phyloP scores from a whole-genome alignment of 345 rosid genomes.

The Salix purpurea region DNA sequence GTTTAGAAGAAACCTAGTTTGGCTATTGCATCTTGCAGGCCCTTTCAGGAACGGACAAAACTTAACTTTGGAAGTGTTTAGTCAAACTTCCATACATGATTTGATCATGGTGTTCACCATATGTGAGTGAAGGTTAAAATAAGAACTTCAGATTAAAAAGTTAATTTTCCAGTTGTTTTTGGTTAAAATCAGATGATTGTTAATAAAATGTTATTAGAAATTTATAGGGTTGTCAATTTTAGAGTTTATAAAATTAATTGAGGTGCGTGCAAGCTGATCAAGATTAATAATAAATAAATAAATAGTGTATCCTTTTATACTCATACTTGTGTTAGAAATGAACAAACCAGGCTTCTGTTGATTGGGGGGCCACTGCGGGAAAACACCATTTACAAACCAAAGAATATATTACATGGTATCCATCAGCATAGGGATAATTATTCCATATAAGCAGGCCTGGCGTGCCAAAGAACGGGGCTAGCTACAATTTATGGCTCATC shows the following conservation, averaged over 20 bases:
- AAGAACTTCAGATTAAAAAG: too few relatives aligned
- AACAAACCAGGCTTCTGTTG: constrained; percentile 57
- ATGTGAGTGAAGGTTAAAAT: neutral
- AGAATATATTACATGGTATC: constrained; percentile 52
- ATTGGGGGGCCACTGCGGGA: constrained; percentile 47
- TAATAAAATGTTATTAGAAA: too few relatives aligned
- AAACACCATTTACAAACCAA: constrained; percentile 52
- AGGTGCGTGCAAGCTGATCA: too few relatives aligned
- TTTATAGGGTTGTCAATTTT: too few relatives aligned
- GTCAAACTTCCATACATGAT: neutral
- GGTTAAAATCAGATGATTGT: too few relatives aligned
- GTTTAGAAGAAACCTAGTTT: too few relatives aligned
- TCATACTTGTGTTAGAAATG: constrained; percentile 48
- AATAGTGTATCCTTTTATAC: neutral
- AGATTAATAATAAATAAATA: too few relatives aligned
- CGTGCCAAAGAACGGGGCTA: constrained; percentile 60
- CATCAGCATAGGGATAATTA: constrained; percentile 48
- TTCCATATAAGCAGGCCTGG: constrained; percentile 64
- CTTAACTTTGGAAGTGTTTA: neutral
- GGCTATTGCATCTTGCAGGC: neutral
- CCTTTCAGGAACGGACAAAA: constrained; percentile 1
- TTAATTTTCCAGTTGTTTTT: too few relatives aligned
- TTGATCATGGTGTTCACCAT: neutral
- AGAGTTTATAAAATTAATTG: too few relatives aligned
- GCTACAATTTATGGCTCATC: constrained; percentile 59